Conservation (phyloP, 768 basidiomycete species). For the Tulasnella sp. region DNA sequence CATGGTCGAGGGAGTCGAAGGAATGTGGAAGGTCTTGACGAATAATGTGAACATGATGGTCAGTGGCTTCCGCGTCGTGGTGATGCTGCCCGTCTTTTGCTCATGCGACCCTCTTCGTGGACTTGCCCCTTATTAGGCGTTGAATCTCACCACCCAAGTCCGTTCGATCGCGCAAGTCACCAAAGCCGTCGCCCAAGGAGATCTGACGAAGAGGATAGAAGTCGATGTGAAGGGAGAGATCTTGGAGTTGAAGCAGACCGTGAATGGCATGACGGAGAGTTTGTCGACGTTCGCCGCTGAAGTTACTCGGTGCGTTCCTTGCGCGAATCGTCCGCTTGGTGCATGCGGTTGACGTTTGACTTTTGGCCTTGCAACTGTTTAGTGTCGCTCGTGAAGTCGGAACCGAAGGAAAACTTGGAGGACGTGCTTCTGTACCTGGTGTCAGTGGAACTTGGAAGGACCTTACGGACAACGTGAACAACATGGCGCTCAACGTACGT, state of each 20-base stretch:
- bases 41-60: constrained; percentile 32
- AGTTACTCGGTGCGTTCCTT: constrained; percentile 43
- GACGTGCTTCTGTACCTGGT: constrained; percentile 88
- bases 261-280: constrained; percentile 92
- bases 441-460: constrained; percentile 98
- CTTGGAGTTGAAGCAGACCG: constrained; percentile 72
- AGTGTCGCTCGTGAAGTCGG: constrained; percentile 95
- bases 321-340: neutral
- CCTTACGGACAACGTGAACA: constrained; percentile 91
- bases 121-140: constrained; percentile 3
- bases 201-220: constrained; percentile 58
- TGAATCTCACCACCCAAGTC: constrained; percentile 34
- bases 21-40: constrained; percentile 40
- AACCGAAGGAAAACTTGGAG: constrained; percentile 91
- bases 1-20: constrained; percentile 41
- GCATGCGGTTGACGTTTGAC: no score
- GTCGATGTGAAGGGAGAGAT: constrained; percentile 93
- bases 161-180: constrained; percentile 36
- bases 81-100: neutral
- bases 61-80: no score
- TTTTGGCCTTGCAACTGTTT: no score
- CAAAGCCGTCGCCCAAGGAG: constrained; percentile 43
- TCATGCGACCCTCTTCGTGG: neutral
- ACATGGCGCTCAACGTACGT: constrained; percentile 88
- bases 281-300: constrained; percentile 82